Base-by-base conservation (phyloP, 78 protist species). In the Speleostelium caveatum region DNA sequence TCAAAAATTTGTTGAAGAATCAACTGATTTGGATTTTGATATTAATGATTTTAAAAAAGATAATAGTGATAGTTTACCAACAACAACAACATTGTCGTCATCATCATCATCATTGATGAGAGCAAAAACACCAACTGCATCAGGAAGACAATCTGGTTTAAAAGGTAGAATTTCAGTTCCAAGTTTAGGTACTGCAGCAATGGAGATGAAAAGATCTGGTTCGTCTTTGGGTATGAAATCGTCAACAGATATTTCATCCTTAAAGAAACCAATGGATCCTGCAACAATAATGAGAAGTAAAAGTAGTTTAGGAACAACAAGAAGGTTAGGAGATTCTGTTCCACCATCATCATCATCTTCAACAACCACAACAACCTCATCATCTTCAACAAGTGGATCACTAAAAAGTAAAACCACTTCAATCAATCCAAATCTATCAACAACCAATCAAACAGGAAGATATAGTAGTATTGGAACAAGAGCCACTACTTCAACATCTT, bases 391-490 rank as follows among this genome's bases (percentile, higher is more conserved):
- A 22, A 26, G 62, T n/a, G 10, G 38, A 5, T 28, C 36, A 65
- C 36, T 36, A 5, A 24, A 19, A 49, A 30, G 32, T 28, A 60
- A 39, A 28, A 68, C 91, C 2, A 60, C 79, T 28, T 69, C 78
- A 30, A 30, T 66, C 10, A 83, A 79, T 69, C 91, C 91, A 36
- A 83, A 83, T 59, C 28, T 69, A 30, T 73, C 91, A 21, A 35
- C 76, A n/a, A 33, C 69, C 14, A 67, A 56, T 17, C 76, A 51
- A 24, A 39, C 80, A 10, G 91, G 91, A 32, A 51, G 91, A 69
- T 67, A 67, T 32, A 83, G 91, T 59, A 83, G 91, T 45, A 83
- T 83, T 41, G 91, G 91, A 14, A 71, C 72, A 10, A 55, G 91
- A 59, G 67, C 36, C 3, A 17, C 68, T 35, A 35, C 62, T 22